phyloP scores from a whole-genome alignment of 1,284 basidiomycete genomes.

The Cystobasidium pallidum region DNA sequence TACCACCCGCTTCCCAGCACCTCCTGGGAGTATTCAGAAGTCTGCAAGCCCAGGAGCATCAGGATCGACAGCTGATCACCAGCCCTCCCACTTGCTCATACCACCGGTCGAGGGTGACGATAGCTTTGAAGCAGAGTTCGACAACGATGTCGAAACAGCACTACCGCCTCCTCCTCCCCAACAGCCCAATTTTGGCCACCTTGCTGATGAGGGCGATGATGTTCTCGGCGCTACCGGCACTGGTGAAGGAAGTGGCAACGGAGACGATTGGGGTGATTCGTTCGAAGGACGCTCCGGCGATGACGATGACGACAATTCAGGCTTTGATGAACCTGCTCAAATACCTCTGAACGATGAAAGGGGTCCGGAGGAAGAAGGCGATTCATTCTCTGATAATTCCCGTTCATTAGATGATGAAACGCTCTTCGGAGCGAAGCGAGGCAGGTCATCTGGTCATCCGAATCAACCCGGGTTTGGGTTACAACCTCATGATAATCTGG shows the following conservation, averaged over 20 bases:
- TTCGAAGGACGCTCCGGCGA: constrained; percentile 41
- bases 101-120: constrained; percentile 30
- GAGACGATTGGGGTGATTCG: constrained; percentile 44
- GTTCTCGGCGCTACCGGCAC: background rate
- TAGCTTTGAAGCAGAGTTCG: constrained; percentile 43
- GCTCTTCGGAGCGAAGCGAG: constrained; percentile 41
- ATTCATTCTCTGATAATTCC: constrained; percentile 36
- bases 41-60: background rate
- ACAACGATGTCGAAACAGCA: constrained; percentile 10
- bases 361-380: background rate
- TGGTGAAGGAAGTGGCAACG: background rate
- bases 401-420: constrained; percentile 43
- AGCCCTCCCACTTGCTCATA: constrained; percentile 7
- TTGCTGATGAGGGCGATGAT: constrained; percentile 42
- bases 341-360: constrained; percentile 27
- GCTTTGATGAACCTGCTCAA: constrained; percentile 36
- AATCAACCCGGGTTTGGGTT: background rate
- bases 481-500: background rate
- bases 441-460: background rate
- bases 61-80: background rate
- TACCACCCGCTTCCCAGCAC: background rate
- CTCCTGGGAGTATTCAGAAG: constrained; percentile 2
- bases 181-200: constrained; percentile 41
- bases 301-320: constrained; percentile 29
- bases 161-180: constrained; percentile 24